Conservation (phyloP, 495 filamentous ascomycete genomes). For the Massariosphaeria phaeospora region DNA sequence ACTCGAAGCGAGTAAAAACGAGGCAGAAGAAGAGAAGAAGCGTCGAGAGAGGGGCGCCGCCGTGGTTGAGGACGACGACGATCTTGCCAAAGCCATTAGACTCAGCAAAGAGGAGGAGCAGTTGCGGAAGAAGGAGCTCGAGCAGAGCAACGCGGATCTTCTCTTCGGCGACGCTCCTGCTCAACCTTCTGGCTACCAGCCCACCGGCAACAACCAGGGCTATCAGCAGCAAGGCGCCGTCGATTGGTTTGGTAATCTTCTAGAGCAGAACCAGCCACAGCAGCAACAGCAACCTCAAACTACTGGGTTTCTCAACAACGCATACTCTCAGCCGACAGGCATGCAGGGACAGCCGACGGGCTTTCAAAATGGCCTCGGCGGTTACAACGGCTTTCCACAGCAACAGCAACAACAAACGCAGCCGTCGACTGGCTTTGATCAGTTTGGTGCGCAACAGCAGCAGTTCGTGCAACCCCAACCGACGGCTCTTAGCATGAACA, state of each 20-base stretch:
- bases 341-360: constrained; percentile 46
- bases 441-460: constrained; percentile 40
- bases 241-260: constrained; percentile 93
- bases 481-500: constrained; percentile 63
- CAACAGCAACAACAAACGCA: constrained; percentile 57
- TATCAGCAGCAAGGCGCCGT: constrained; percentile 95
- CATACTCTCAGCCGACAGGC: constrained; percentile 64
- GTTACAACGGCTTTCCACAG: constrained; percentile 49
- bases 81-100: constrained; percentile 91
- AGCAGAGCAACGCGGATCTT: constrained; percentile 78
- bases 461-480: constrained; percentile 63
- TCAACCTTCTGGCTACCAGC: constrained; percentile 59
- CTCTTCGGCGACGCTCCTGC: constrained; percentile 79
- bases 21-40: constrained; percentile 88
- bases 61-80: constrained; percentile 62
- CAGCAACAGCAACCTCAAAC: constrained; percentile 70
- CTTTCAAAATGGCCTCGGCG: constrained; percentile 53
- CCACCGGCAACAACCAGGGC: constrained; percentile 86
- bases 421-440: constrained; percentile 52
- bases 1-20: constrained; percentile 91
- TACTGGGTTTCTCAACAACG: constrained; percentile 79
- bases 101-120: constrained; percentile 94
- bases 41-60: constrained; percentile 55
- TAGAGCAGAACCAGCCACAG: constrained; percentile 63
- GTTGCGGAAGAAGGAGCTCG: constrained; percentile 77